Evolutionary conservation across 2,329 filamentous ascomycete genomes (phyloP).

Genomic region (Penicillium brevicompactum): DNA sequence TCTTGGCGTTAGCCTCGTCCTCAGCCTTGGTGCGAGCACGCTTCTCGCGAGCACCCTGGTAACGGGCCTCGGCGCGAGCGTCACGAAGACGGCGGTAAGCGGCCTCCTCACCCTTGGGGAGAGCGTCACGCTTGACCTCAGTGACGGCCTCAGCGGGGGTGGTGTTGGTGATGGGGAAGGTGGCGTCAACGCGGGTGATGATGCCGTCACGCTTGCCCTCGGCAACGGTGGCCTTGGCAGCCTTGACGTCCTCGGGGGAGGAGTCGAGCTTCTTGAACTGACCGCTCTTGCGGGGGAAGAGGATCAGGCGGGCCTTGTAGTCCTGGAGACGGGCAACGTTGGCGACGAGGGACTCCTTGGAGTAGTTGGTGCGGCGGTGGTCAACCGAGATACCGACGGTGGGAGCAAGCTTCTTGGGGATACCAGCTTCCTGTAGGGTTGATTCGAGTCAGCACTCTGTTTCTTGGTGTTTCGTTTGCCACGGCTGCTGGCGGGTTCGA

Average conservation of each 20-base stretch:
- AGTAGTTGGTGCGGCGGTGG: conserved; percentile 94
- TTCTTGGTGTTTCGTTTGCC: background rate
- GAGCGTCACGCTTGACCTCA: conserved; percentile 79
- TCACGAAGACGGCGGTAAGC: conserved; percentile 86
- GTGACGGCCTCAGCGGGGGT: conserved; percentile 59
- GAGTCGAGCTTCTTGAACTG: conserved; percentile 92
- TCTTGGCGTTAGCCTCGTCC: conserved; percentile 60
- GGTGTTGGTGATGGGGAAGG: conserved; percentile 73
- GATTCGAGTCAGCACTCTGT: conserved; percentile 11
- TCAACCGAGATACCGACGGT: conserved; percentile 98
- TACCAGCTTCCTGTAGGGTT: conserved; percentile 76
- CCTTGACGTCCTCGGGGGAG: conserved; percentile 77
- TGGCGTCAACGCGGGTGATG: conserved; percentile 55
- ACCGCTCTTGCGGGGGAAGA: conserved; percentile 95
- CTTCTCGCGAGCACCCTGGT: conserved; percentile 87
- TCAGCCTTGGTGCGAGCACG: conserved; percentile 80
- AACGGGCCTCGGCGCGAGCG: conserved; percentile 79
- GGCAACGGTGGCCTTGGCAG: conserved; percentile 60
- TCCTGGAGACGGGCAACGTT: conserved; percentile 98
- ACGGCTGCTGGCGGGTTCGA: background rate
- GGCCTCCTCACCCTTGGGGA: conserved; percentile 78
- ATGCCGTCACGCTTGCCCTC: conserved; percentile 55
- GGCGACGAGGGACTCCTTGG: conserved; percentile 87
- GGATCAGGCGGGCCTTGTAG: conserved; percentile 93
- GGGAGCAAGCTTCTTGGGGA: conserved; percentile 88